These are phyloP conservation scores for Penicillium bialowiezense DNA, from an alignment of 495 filamentous ascomycete genomes.

Conservation along the genomic window DNA sequence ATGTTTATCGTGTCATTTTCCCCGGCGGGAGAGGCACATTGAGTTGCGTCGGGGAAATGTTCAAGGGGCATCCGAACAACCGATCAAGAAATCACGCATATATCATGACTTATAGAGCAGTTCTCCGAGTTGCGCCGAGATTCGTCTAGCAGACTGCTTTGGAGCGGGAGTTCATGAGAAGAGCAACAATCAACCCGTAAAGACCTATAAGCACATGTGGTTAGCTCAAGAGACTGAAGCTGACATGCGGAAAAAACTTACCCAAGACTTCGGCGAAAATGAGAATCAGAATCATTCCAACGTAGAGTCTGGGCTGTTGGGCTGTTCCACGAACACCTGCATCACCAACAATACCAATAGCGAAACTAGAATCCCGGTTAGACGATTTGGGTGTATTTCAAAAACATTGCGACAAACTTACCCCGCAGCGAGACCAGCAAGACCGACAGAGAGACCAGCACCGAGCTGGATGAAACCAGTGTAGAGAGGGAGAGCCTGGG, in stretches of 20 bases:
- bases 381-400: not conserved
- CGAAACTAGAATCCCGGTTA: slow-evolving; percentile 57
- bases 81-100: not conserved
- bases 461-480: slow-evolving; percentile 97
- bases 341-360: slow-evolving; percentile 98
- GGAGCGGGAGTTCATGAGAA: slow-evolving; percentile 92
- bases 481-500: slow-evolving; percentile 80
- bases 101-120: not conserved
- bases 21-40: slow-evolving; percentile 8
- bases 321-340: slow-evolving; percentile 98
- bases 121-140: slow-evolving; percentile 12
- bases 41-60: slow-evolving; percentile 7
- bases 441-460: slow-evolving; percentile 92
- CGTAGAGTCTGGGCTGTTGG: slow-evolving; percentile 95
- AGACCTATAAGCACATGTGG: slow-evolving; percentile 57
- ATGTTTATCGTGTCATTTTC: slow-evolving; percentile 12
- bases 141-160: slow-evolving; percentile 33
- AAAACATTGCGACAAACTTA: slow-evolving; percentile 31
- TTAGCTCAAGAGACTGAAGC: not conserved
- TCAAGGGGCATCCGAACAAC: slow-evolving; percentile 10
- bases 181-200: slow-evolving; percentile 95
- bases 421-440: slow-evolving; percentile 96
- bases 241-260: slow-evolving; percentile 39
- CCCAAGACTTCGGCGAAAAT: slow-evolving; percentile 99
- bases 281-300: slow-evolving; percentile 99